A percentile compares a stretch with the other conserved stretches of the same genome.
phyloP scores from a whole-genome alignment of 495 filamentous ascomycete species.

The Daldinia grandis region DNA sequence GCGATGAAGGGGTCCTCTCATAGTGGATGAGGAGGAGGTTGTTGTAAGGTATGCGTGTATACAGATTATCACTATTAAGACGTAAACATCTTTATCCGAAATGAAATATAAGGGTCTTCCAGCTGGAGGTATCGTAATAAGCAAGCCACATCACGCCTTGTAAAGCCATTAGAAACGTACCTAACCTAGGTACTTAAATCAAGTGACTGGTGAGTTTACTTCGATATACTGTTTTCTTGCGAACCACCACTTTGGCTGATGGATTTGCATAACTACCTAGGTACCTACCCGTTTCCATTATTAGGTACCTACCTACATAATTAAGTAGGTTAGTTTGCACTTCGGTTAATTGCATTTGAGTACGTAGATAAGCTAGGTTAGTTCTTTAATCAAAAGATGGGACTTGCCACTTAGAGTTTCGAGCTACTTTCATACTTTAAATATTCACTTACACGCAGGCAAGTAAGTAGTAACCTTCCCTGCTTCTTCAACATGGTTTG shows the following conservation, averaged over 20 bases:
- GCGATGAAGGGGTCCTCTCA: not conserved
- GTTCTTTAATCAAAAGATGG: not conserved
- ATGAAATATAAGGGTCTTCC: constrained; percentile 1
- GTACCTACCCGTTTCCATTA: not conserved
- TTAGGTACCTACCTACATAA: no score
- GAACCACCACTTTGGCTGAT: not conserved
- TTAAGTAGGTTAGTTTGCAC: no score
- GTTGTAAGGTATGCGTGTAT: constrained; percentile 35
- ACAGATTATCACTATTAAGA: constrained; percentile 28
- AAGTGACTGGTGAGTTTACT: not conserved
- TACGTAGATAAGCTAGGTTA: not conserved
- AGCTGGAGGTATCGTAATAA: not conserved
- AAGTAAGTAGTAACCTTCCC: not conserved
- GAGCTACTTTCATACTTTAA: not conserved
- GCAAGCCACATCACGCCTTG: not conserved
- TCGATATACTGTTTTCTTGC: not conserved
- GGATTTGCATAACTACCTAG: no score
- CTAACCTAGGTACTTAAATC: not conserved
- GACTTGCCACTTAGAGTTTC: constrained; percentile 10
- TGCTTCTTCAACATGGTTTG: not conserved
- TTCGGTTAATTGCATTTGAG: constrained; percentile 1
- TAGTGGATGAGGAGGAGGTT: constrained; percentile 13
- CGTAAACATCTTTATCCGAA: constrained; percentile 6
- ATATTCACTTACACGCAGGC: constrained; percentile 10
- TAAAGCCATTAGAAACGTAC: not conserved